Base-by-base conservation (phyloP, 257 asterid species). In the Nicotiana sylvestris region DNA sequence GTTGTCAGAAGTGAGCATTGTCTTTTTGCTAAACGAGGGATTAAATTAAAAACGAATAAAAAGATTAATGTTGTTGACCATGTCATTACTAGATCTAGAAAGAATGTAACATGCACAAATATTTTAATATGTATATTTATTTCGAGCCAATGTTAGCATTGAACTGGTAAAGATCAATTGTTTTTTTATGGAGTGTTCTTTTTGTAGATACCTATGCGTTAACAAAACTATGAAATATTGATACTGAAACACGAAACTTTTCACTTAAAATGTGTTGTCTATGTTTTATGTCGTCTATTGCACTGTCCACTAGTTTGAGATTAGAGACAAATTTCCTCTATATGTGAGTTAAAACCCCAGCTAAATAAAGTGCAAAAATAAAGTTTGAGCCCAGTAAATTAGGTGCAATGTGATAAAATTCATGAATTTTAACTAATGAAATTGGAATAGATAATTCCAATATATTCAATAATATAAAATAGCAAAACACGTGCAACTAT, bases 11-110 rank as follows among this genome's bases (percentile, higher is more conserved):
- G 17, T 43, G 33, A 46, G 27, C 33, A 27, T 79, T 78, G 83
- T 84, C 81, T 15, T 76, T 82, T 80, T 74, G 29, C 80, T 66
- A 46, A 82, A 70, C 13, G 72, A 64, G 79, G 81, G 80, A n/a
- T 81, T 57, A 21, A 32, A 49, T 60, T 49, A 21, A 79, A 80
- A 81, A 27, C n/a, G 57, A 55, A 30, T 15, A 74, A 76, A 70
- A 17, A 43, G 51, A 43, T 9, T 43, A 43, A 43, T 57, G 66
- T 46, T 13, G 18, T 51, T 67, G 79, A 49, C 84, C 78, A 62
- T 72, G 13, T 72, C 76, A 5, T 51, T 60, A 56, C 84, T 72
- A 81, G 27, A 82, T 78, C 46, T 66, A n/a, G 79, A 76, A 81
- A 70, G 66, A 43, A 43, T 1, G 12, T 43, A 43, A 8, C 51